Conservation (phyloP, 2,329 filamentous ascomycete species). For the Fusarium buharicum region DNA sequence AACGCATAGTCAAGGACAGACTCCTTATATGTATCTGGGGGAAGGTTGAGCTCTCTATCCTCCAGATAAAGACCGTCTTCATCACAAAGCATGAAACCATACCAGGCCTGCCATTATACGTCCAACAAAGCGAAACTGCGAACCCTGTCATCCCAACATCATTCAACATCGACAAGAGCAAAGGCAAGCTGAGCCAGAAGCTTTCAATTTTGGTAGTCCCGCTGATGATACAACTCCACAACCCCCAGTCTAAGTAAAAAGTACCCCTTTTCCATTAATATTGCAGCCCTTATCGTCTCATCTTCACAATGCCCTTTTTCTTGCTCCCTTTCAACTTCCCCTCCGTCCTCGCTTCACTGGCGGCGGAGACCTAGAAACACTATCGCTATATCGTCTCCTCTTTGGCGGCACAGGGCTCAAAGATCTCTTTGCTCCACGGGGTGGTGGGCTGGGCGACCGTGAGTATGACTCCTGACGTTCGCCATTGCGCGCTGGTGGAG, state of each 20-base stretch:
- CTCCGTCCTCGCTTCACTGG: conserved; percentile 48
- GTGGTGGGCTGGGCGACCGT: conserved; percentile 40
- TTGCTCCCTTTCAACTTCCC: conserved; percentile 34
- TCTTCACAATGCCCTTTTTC: background rate
- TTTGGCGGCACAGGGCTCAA: conserved; percentile 45
- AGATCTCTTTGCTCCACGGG: conserved; percentile 32
- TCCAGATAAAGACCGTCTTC: background rate
- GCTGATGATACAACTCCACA: conserved; percentile 39
- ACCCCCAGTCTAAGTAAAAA: conserved; percentile 32
- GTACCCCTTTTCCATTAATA: conserved; percentile 20
- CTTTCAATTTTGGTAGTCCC: conserved; percentile 39
- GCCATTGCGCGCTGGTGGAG: conserved; percentile 37
- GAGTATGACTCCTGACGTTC: conserved; percentile 40
- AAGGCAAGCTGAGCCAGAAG: conserved; percentile 21
- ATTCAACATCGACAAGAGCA: background rate
- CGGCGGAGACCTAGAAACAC: conserved; percentile 48
- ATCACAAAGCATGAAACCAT: conserved; percentile 1
- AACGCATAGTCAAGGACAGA: background rate
- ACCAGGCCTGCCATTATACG: background rate
- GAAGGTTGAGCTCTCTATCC: background rate
- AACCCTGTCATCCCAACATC: background rate
- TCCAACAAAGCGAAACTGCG: background rate
- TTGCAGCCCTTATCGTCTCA: conserved; percentile 4
- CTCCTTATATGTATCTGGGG: background rate
- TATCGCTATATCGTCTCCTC: conserved; percentile 49